A percentile compares a stretch with the other conserved stretches of the same genome.
Evolutionary conservation across 441 rosid genomes (phyloP).

Genomic region (Isatis lusitanica): DNA sequence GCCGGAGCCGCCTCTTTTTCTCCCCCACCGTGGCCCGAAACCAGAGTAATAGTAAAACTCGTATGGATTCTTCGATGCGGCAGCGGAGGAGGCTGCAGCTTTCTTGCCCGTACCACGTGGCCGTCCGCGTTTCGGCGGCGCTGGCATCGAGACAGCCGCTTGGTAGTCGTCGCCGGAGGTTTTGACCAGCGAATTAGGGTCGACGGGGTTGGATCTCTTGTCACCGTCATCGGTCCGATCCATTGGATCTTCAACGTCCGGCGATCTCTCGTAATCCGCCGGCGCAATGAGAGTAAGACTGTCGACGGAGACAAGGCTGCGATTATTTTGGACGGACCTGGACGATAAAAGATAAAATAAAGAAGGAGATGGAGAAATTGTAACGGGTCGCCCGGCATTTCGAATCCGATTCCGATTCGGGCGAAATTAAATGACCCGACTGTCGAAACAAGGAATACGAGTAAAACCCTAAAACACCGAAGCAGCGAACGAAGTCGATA

Average conservation of each 20-base stretch:
- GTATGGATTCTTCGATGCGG: conserved; percentile 45
- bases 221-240: conserved; percentile 29
- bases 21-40: conserved; percentile 80
- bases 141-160: conserved; percentile 9
- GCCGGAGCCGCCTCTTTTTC: conserved; percentile 47
- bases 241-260: conserved; percentile 31
- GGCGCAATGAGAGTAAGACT: conserved; percentile 30
- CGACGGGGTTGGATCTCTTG: conserved; percentile 40
- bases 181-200: conserved; percentile 35
- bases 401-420: conserved; percentile 25
- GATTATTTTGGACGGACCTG: conserved; percentile 24
- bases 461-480: conserved; percentile 45
- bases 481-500: conserved; percentile 23
- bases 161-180: conserved; percentile 36
- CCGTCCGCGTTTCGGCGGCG: conserved; percentile 48
- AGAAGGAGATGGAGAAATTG: not conserved
- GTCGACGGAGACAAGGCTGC: conserved; percentile 59
- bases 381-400: conserved; percentile 33
- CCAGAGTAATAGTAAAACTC: conserved; percentile 90
- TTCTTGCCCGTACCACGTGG: conserved; percentile 48
- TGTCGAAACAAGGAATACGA: conserved; percentile 3
- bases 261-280: conserved; percentile 19
- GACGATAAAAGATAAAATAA: not conserved
- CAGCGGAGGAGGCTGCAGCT: conserved; percentile 20
- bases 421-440: conserved; percentile 34